These are phyloP conservation scores for Annona squamosa DNA, from an alignment of 164 flowering plant species.

Conservation along the genomic window DNA sequence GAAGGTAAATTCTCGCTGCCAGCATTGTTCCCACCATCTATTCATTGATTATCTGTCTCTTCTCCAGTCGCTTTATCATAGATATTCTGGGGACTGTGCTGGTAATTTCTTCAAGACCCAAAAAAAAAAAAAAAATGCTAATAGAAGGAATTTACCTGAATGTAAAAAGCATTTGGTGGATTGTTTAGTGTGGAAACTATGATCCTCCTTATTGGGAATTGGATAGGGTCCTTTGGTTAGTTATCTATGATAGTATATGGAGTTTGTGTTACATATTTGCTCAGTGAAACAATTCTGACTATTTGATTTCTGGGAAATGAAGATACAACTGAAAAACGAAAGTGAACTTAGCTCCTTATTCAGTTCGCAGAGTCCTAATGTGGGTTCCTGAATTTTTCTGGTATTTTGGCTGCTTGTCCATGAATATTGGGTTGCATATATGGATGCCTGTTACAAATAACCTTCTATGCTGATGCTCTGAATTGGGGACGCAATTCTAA, in stretches of 20 bases:
- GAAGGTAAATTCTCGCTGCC: constrained; percentile 32
- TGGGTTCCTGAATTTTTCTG: not conserved
- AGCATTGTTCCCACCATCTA: not conserved
- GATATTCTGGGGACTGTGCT: not conserved
- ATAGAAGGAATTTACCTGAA: no score
- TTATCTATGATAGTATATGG: no score
- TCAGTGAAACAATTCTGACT: not conserved
- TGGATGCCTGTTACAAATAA: not conserved
- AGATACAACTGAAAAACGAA: not conserved
- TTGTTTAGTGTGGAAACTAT: no score
- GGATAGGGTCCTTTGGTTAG: not conserved
- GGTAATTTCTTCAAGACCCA: not conserved
- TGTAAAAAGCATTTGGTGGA: no score
- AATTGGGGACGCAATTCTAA: not conserved
- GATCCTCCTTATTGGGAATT: not conserved
- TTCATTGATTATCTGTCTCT: no score
- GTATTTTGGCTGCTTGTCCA: not conserved
- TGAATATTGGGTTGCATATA: not conserved
- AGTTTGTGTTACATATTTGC: not conserved
- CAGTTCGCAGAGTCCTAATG: not conserved
- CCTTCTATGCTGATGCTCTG: not conserved
- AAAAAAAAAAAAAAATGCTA: not conserved
- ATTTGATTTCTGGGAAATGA: not conserved
- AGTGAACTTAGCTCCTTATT: not conserved
- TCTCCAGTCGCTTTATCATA: not conserved